These are phyloP conservation scores for Jasminum sambac DNA, from an alignment of 257 asterid genomes.

Conservation along the genomic window DNA sequence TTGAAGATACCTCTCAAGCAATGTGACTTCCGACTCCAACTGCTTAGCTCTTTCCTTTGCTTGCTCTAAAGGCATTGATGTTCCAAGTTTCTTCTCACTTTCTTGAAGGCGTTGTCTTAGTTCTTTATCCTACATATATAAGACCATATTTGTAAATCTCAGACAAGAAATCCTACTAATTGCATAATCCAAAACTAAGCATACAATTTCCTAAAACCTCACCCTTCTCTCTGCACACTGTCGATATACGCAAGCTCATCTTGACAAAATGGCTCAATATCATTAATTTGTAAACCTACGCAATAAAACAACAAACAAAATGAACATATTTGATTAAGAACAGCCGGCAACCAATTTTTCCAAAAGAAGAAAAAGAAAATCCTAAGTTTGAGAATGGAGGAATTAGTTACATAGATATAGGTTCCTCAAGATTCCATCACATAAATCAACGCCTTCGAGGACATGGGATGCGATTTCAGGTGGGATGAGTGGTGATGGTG, in stretches of 20 bases:
- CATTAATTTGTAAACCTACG: slow-evolving; percentile 77
- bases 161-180: not conserved
- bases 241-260: slow-evolving; percentile 48
- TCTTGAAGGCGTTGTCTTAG: slow-evolving; percentile 82
- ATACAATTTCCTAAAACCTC: slow-evolving; percentile 28
- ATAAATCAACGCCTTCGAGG: slow-evolving; percentile 83
- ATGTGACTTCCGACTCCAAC: slow-evolving; percentile 77
- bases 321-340: not conserved
- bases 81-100: slow-evolving; percentile 81
- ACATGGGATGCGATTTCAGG: slow-evolving; percentile 96
- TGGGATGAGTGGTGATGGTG: slow-evolving; percentile 88
- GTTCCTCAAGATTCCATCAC: slow-evolving; percentile 91
- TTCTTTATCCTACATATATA: slow-evolving; percentile 60
- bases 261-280: slow-evolving; percentile 77
- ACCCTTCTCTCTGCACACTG: slow-evolving; percentile 55
- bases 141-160: not conserved
- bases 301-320: not conserved
- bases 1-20: slow-evolving; percentile 68
- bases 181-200: not conserved
- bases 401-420: slow-evolving; percentile 76
- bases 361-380: not conserved
- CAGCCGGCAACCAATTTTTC: not conserved
- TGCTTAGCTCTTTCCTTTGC: slow-evolving; percentile 75
- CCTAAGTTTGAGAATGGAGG: slow-evolving; percentile 5
- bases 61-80: slow-evolving; percentile 77